Evolutionary conservation across 495 filamentous ascomycete genomes (phyloP).

Genomic region (Astrothelium macrocarpum): DNA sequence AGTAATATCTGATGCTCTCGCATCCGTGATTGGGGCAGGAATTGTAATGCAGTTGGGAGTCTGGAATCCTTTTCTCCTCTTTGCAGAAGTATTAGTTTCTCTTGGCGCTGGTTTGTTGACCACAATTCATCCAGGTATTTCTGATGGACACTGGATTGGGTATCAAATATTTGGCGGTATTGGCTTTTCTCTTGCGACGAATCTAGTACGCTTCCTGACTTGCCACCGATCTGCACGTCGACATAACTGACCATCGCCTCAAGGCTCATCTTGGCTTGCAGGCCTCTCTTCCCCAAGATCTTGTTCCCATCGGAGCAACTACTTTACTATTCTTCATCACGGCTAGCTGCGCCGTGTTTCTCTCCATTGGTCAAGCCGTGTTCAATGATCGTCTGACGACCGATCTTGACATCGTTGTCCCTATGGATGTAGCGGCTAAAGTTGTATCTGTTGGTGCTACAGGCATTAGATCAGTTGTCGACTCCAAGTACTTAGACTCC

Average conservation of each 20-base stretch:
- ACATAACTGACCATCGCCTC: not conserved
- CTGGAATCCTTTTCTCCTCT: conserved; percentile 66
- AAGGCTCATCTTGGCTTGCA: conserved; percentile 26
- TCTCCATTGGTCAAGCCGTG: conserved; percentile 28
- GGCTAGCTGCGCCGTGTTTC: conserved; percentile 28
- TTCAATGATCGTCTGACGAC: conserved; percentile 21
- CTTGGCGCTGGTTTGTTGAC: conserved; percentile 63
- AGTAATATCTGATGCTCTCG: conserved; percentile 57
- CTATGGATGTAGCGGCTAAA: not conserved
- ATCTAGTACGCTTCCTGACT: conserved; percentile 3
- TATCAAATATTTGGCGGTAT: conserved; percentile 50
- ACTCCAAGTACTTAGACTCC: conserved; percentile 30
- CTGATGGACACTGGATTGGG: conserved; percentile 44
- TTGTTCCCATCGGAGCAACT: conserved; percentile 52
- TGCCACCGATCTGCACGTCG: not conserved
- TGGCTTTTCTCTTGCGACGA: conserved; percentile 19
- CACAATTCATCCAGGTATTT: conserved; percentile 49
- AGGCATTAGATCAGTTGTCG: conserved; percentile 33
- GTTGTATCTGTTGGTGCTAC: not conserved
- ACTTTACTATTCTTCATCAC: conserved; percentile 29
- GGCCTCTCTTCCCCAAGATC: conserved; percentile 20
- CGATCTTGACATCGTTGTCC: conserved; percentile 37
- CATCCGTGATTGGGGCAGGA: conserved; percentile 51
- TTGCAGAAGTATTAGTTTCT: conserved; percentile 46
- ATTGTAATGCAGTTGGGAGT: conserved; percentile 57